phyloP scores from a whole-genome alignment of 1,284 basidiomycete genomes.

The Rhodotorula sp. region DNA sequence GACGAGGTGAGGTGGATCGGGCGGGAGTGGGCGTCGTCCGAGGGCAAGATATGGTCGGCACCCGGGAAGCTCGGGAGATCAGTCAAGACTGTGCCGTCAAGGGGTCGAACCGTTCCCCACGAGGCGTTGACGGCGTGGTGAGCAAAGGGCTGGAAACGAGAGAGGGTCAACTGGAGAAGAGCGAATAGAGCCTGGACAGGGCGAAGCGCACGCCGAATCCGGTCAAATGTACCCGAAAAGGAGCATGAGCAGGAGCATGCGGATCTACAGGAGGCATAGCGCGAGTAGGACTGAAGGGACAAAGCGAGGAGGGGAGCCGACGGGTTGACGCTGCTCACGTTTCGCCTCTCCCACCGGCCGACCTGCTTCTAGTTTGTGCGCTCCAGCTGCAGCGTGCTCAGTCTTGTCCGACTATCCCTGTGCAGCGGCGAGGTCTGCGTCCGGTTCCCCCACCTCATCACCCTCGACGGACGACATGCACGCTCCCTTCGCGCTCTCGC shows the following conservation, averaged over 20 bases:
- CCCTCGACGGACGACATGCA: background rate
- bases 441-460: background rate
- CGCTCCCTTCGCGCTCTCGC: slow-evolving; percentile 26
- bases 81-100: background rate
- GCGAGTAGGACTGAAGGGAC: no score
- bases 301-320: background rate
- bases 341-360: background rate
- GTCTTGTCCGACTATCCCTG: no score
- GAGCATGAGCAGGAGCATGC: background rate
- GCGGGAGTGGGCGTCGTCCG: background rate
- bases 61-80: background rate
- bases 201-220: slow-evolving; percentile 30
- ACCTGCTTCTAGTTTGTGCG: no score
- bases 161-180: no score
- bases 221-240: slow-evolving; percentile 19
- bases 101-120: slow-evolving; percentile 21
- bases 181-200: background rate
- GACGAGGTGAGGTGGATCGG: slow-evolving; percentile 15
- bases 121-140: slow-evolving; percentile 13
- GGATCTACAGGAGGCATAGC: background rate
- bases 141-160: slow-evolving; percentile 18
- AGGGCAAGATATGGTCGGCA: background rate
- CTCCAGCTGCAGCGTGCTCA: no score
- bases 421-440: background rate
- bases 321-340: background rate